Evolutionary conservation across 805 yeast species (phyloP).

Genomic region (Lipomyces anomalus): DNA sequence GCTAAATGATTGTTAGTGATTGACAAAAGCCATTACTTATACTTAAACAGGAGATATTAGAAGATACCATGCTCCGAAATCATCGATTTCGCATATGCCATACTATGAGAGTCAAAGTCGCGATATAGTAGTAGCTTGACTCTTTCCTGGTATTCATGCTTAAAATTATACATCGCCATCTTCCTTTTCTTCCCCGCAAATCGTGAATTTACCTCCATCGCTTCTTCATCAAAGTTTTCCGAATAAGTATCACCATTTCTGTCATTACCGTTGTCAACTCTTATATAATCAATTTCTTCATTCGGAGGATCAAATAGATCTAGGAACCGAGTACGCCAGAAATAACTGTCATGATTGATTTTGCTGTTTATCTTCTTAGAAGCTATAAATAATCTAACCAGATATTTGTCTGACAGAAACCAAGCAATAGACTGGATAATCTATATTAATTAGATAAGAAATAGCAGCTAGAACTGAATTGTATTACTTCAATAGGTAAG

Average conservation of each 20-base stretch:
- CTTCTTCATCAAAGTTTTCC: background rate
- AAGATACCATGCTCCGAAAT: slow-evolving; percentile 11
- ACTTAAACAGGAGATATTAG: slow-evolving; percentile 10
- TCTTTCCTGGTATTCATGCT: slow-evolving; percentile 8
- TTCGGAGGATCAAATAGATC: slow-evolving; percentile 12
- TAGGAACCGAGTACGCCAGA: slow-evolving; percentile 16
- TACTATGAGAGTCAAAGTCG: background rate
- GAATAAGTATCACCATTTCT: too few species aligned
- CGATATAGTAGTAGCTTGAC: slow-evolving; percentile 2
- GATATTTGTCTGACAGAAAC: slow-evolving; percentile 9
- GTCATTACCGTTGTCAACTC: too few species aligned
- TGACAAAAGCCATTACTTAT: slow-evolving; percentile 4
- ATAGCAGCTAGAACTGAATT: background rate
- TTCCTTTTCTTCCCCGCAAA: background rate
- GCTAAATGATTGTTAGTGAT: slow-evolving; percentile 3
- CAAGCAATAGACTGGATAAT: slow-evolving; percentile 16
- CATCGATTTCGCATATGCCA: slow-evolving; percentile 6
- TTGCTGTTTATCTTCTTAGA: slow-evolving; percentile 4
- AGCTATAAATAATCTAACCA: slow-evolving; percentile 4
- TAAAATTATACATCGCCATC: slow-evolving; percentile 12
- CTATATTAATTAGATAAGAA: background rate
- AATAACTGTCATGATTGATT: slow-evolving; percentile 6
- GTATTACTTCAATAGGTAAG: background rate
- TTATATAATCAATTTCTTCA: background rate
- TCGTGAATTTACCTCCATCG: background rate